A percentile compares a stretch with the other conserved stretches of the same genome.
These are phyloP conservation scores for Jamesozyma spencerorum DNA, from an alignment of 805 yeast species.

Conservation along the genomic window DNA sequence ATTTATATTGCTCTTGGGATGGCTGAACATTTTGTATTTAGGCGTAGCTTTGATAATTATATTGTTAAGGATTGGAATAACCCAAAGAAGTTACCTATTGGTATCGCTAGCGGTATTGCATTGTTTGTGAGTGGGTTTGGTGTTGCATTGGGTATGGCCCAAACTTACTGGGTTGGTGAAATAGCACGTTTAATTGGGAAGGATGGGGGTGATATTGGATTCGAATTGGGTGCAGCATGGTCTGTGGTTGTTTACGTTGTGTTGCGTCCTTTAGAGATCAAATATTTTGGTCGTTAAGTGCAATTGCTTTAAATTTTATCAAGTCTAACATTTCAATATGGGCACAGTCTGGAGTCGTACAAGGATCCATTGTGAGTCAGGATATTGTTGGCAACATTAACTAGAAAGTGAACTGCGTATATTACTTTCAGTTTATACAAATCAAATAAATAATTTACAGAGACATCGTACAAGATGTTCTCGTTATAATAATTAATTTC, in stretches of 20 bases:
- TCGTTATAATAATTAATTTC: too few species aligned
- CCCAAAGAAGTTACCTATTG: conserved; percentile 53
- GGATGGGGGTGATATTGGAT: conserved; percentile 60
- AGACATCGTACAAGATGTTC: too few species aligned
- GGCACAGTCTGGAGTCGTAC: too few species aligned
- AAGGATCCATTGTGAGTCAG: too few species aligned
- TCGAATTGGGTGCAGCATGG: conserved; percentile 61
- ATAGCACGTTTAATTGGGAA: conserved; percentile 51
- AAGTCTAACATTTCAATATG: too few species aligned
- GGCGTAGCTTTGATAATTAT: conserved; percentile 48
- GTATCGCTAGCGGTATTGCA: conserved; percentile 67
- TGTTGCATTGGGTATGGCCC: conserved; percentile 77
- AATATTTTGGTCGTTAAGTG: conserved; percentile 39
- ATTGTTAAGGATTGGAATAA: conserved; percentile 53
- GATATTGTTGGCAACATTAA: too few species aligned
- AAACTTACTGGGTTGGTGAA: conserved; percentile 73
- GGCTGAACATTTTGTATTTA: conserved; percentile 76
- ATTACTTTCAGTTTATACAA: too few species aligned
- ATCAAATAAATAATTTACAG: too few species aligned
- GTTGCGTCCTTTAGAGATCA: conserved; percentile 57
- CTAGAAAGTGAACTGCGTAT: too few species aligned
- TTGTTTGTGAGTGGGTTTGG: conserved; percentile 80
- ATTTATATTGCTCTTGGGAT: conserved; percentile 66
- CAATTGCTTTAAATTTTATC: too few species aligned
- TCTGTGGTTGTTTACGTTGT: conserved; percentile 50